Percentiles rank a stretch among this genome's conserved stretches.
phyloP scores from a whole-genome alignment of 257 asterid genomes.

The Gentiana straminea region DNA sequence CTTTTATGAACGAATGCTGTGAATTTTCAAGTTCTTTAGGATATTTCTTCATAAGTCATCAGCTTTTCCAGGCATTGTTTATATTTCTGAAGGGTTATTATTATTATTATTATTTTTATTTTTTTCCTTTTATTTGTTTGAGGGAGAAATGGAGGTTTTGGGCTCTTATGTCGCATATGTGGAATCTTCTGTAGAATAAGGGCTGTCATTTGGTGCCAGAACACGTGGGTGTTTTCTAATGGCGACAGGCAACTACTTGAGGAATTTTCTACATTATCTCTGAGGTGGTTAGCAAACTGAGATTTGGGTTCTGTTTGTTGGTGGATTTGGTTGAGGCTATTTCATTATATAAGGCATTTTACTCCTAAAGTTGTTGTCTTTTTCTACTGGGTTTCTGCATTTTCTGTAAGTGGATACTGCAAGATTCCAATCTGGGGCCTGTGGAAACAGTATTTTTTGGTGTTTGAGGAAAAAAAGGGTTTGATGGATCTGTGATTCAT shows the following conservation, averaged over 20 bases:
- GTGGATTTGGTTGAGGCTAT: constrained; percentile 5
- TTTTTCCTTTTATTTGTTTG: neutral
- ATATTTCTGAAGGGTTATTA: too few relatives aligned
- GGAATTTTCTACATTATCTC: too few relatives aligned
- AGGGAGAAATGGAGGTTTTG: constrained; percentile 12
- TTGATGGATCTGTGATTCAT: neutral
- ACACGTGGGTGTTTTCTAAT: too few relatives aligned
- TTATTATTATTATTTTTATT: too few relatives aligned
- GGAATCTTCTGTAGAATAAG: neutral
- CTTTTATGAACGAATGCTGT: constrained; percentile 18
- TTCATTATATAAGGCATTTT: constrained; percentile 6
- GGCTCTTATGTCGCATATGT: constrained; percentile 21
- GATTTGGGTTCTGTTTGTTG: constrained; percentile 7
- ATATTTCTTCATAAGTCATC: constrained; percentile 3
- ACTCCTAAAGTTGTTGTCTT: constrained; percentile 10
- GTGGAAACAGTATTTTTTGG: constrained; percentile 5
- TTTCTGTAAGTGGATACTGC: constrained; percentile 1
- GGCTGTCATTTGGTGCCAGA: too few relatives aligned
- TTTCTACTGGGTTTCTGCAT: constrained; percentile 17
- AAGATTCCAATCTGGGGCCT: constrained; percentile 8
- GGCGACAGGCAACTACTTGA: too few relatives aligned
- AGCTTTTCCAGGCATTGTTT: constrained; percentile 1
- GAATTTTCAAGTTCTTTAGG: constrained; percentile 14
- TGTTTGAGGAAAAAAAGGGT: neutral
- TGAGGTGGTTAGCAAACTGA: too few relatives aligned